A percentile compares a stretch with the other conserved stretches of the same genome.
Evolutionary conservation across 768 basidiomycete genomes (phyloP).

Genomic region (Sporobolomyces pararoseus): DNA sequence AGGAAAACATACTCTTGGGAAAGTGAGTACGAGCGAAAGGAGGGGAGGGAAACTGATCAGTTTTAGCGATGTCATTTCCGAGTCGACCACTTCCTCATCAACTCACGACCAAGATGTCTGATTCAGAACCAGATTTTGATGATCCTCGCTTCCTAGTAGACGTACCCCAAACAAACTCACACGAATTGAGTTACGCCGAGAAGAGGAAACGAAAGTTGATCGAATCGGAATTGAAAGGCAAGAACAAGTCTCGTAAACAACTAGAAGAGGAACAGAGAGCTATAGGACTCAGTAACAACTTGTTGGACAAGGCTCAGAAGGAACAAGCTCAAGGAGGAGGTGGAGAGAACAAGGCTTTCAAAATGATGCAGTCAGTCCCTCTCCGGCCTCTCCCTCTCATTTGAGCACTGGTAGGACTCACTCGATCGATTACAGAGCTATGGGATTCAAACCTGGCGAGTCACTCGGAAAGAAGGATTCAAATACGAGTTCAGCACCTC

Average conservation of each 20-base stretch:
- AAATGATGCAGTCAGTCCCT: conserved; percentile 42
- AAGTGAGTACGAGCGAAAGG: background rate
- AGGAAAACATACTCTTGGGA: background rate
- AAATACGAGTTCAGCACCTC: too few species aligned
- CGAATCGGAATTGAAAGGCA: conserved; percentile 17
- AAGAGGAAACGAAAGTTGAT: conserved; percentile 34
- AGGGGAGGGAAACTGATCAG: too few species aligned
- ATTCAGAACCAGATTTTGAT: conserved; percentile 28
- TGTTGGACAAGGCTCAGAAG: conserved; percentile 20
- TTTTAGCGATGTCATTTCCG: too few species aligned
- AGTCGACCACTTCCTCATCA: background rate
- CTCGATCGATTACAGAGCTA: conserved; percentile 6
- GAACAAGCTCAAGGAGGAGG: background rate
- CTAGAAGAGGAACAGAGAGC: conserved; percentile 38
- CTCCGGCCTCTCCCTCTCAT: background rate
- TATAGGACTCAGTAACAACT: conserved; percentile 33
- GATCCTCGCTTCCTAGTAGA: conserved; percentile 33
- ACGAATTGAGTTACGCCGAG: conserved; percentile 31
- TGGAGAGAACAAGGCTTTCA: conserved; percentile 31
- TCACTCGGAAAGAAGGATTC: conserved; percentile 33
- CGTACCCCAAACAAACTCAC: background rate
- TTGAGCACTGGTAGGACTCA: background rate
- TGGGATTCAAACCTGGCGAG: conserved; percentile 46
- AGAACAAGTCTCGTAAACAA: conserved; percentile 31
- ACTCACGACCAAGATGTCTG: conserved; percentile 5